Percentiles rank a stretch among this genome's conserved stretches.
Evolutionary conservation across 495 filamentous ascomycete species (phyloP).

Genomic region (Apiosordaria backusii): DNA sequence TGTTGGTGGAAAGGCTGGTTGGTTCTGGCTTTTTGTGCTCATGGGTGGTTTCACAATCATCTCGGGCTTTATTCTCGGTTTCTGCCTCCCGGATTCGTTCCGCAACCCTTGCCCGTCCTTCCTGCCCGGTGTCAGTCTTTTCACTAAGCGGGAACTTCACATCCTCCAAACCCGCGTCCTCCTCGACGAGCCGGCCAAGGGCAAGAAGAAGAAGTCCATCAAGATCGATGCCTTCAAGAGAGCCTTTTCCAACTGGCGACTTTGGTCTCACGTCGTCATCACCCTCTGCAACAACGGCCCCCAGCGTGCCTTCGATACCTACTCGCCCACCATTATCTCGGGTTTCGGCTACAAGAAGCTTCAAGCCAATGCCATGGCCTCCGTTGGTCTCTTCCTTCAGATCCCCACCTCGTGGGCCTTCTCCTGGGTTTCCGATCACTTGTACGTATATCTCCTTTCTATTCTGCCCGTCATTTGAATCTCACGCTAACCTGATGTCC

Average conservation of each 20-base stretch:
- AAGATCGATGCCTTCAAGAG: conserved; percentile 26
- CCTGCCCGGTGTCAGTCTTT: conserved; percentile 34
- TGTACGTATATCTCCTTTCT: conserved; percentile 23
- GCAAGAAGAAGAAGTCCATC: conserved; percentile 32
- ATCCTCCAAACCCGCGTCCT: conserved; percentile 38
- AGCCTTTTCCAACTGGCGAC: conserved; percentile 34
- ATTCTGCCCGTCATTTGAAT: not conserved
- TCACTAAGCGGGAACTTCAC: conserved; percentile 37
- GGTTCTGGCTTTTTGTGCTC: conserved; percentile 59
- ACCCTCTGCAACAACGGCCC: conserved; percentile 41
- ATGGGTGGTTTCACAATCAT: conserved; percentile 55
- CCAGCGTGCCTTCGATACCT: conserved; percentile 43
- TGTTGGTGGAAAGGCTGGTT: conserved; percentile 48
- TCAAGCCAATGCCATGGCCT: conserved; percentile 49
- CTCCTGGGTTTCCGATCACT: conserved; percentile 43
- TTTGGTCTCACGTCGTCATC: conserved; percentile 42
- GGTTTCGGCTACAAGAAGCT: conserved; percentile 49
- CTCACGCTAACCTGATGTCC: not conserved
- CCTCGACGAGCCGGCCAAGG: conserved; percentile 40
- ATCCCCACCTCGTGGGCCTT: conserved; percentile 44
- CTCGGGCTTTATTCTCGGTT: conserved; percentile 47
- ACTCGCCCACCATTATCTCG: conserved; percentile 40
- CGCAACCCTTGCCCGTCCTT: conserved; percentile 44
- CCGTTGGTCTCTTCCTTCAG: conserved; percentile 43
- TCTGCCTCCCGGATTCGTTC: conserved; percentile 53